Evolutionary conservation across 2,329 filamentous ascomycete genomes (phyloP), one percentile per base, ranked within the genome.

Genomic region (Exophiala sp.): DNA sequence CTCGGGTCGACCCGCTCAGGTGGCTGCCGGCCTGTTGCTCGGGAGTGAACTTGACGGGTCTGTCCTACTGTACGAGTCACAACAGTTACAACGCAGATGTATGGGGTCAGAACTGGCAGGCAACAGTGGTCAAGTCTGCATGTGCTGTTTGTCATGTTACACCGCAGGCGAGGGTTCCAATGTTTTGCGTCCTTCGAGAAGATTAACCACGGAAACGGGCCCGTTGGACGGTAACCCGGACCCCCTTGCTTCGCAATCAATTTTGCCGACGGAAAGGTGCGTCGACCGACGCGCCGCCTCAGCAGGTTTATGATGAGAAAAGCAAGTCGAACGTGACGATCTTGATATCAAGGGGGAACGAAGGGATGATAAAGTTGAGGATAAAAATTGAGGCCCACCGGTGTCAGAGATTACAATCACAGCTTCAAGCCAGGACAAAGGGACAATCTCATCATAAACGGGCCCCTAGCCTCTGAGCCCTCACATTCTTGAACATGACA

Each of bases 1-100:
- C 47, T 54, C 47, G 47, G 51, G 47, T 44, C 43, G 43, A 45
- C 47, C 51, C 46, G 24, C 40, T 24, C 11, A 8, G 21, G 21
- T 9, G 14, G 34, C 16, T 6, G 34, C 18, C 34, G 34, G 34
- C 34, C 19, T 18, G 9, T 37, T 37, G 34, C 34, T 37, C 34
- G 34, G 14, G 34, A 19, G 34, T 37, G 34, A n/a, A 16, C 34
- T 19, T 19, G 14, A 18, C n/a, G 2, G n/a, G 9, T 8, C 32
- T 44, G 42, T 44, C 42, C 42, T 32, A 44, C 42, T 30, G n/a
- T 21, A 44, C 29, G 42, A 44, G 42, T 44, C 24, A 34, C 24
- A n/a, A 32, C 29, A 32, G 29, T 7, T 32, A n/a, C 29, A 7
- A 32, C 3, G 11, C 29, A 32, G 29, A n/a, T n/a, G 29, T n/a